Conservation (phyloP, 176 grass and related monocot species). For the Oryza meridionalis region DNA sequence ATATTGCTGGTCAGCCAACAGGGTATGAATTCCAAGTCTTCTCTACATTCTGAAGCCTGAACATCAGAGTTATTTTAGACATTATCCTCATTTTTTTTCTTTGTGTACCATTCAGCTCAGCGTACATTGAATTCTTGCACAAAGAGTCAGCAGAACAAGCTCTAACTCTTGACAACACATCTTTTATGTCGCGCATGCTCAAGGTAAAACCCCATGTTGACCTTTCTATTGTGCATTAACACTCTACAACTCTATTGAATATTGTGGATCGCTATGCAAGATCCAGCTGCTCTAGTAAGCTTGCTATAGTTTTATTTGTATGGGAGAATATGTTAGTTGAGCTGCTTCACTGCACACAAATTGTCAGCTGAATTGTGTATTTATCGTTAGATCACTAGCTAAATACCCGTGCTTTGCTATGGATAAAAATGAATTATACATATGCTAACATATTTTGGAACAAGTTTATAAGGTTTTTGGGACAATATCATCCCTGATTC, state of each 20-base stretch:
- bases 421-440: too few species aligned
- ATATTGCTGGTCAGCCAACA: constrained; percentile 85
- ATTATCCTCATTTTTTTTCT: constrained; percentile 7
- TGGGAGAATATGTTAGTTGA: constrained; percentile 7
- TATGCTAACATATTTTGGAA: too few species aligned
- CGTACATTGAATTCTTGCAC: constrained; percentile 83
- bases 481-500: too few species aligned
- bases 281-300: not conserved
- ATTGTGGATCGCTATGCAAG: constrained; percentile 9
- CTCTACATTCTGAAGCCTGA: constrained; percentile 18
- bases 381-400: not conserved
- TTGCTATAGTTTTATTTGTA: constrained; percentile 8
- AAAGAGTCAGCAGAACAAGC: constrained; percentile 90
- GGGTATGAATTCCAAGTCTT: constrained; percentile 59
- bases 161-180: constrained; percentile 76
- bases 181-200: constrained; percentile 97
- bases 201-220: constrained; percentile 59
- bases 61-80: not conserved
- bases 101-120: constrained; percentile 57
- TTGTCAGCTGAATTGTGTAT: not conserved
- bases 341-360: not conserved
- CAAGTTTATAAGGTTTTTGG: too few species aligned
- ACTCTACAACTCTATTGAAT: constrained; percentile 11
- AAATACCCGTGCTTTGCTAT: too few species aligned
- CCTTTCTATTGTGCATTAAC: not conserved